Percentiles rank a stretch among this genome's conserved stretches.
Evolutionary conservation across 1,139 yeast species (phyloP).

Genomic region (Taphrina populina): DNA sequence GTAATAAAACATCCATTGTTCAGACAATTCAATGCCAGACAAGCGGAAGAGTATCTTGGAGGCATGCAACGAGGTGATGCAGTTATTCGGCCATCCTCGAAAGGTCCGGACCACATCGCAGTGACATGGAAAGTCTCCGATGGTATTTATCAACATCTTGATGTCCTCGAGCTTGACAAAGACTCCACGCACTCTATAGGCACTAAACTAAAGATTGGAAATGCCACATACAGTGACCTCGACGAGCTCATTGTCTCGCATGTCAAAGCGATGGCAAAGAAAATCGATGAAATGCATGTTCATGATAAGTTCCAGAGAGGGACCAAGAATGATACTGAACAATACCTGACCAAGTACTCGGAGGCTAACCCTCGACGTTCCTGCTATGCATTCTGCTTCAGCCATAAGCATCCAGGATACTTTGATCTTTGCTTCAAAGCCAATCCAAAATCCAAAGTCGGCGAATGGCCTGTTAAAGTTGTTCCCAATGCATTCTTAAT

Average conservation of each 20-base stretch:
- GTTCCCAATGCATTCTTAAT: slow-evolving; percentile 75
- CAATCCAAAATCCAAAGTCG: slow-evolving; percentile 67
- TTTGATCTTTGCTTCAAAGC: slow-evolving; percentile 80
- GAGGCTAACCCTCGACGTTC: slow-evolving; percentile 88
- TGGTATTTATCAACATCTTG: slow-evolving; percentile 85
- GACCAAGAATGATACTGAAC: slow-evolving; percentile 64
- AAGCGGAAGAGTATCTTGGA: slow-evolving; percentile 91
- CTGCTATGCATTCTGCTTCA: slow-evolving; percentile 86
- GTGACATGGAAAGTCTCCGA: slow-evolving; percentile 96
- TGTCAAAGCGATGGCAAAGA: slow-evolving; percentile 77
- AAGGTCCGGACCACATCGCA: slow-evolving; percentile 82
- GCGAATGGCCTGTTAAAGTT: slow-evolving; percentile 87
- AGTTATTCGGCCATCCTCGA: slow-evolving; percentile 91
- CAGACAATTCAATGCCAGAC: slow-evolving; percentile 74
- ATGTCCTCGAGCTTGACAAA: slow-evolving; percentile 71
- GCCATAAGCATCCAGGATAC: slow-evolving; percentile 90
- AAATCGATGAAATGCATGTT: slow-evolving; percentile 78
- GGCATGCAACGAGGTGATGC: slow-evolving; percentile 87
- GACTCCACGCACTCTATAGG: slow-evolving; percentile 64
- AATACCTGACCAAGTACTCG: slow-evolving; percentile 85
- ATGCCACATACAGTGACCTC: slow-evolving; percentile 69
- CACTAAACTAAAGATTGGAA: slow-evolving; percentile 60
- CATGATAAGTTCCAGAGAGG: slow-evolving; percentile 89
- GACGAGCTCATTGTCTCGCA: slow-evolving; percentile 92
- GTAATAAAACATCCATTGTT: slow-evolving; percentile 90